These are phyloP conservation scores for Kingdonia uniflora DNA, from an alignment of 164 flowering plant species.

Conservation along the genomic window DNA sequence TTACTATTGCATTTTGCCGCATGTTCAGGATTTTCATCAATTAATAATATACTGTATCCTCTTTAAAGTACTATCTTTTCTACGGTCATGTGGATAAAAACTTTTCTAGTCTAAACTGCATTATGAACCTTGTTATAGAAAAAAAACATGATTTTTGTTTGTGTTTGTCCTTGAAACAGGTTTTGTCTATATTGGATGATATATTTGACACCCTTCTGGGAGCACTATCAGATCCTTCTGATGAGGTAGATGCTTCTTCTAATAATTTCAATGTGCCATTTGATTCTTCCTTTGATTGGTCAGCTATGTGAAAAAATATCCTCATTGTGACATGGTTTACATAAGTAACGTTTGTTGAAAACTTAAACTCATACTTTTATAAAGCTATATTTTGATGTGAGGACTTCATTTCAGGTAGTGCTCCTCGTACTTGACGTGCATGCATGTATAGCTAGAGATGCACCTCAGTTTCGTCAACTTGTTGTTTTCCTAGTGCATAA, in stretches of 20 bases:
- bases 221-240: constrained; percentile 83
- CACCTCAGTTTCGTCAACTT: constrained; percentile 64
- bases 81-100: too few relatives aligned
- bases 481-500: constrained; percentile 60
- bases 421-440: constrained; percentile 90
- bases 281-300: neutral
- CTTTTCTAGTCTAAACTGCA: too few relatives aligned
- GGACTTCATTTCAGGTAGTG: constrained; percentile 53
- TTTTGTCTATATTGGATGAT: constrained; percentile 55
- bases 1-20: too few relatives aligned
- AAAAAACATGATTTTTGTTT: neutral
- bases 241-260: constrained; percentile 45
- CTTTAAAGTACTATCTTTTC: too few relatives aligned
- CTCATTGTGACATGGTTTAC: neutral
- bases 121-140: too few relatives aligned
- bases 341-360: too few relatives aligned
- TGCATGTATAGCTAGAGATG: constrained; percentile 91
- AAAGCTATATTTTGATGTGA: too few relatives aligned
- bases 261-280: neutral
- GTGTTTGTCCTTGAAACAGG: constrained; percentile 38
- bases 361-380: too few relatives aligned
- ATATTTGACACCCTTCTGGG: constrained; percentile 72
- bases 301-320: neutral
- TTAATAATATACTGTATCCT: too few relatives aligned
- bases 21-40: too few relatives aligned